Base-by-base conservation (phyloP, 148 eudicot species). In the Silene conica region DNA sequence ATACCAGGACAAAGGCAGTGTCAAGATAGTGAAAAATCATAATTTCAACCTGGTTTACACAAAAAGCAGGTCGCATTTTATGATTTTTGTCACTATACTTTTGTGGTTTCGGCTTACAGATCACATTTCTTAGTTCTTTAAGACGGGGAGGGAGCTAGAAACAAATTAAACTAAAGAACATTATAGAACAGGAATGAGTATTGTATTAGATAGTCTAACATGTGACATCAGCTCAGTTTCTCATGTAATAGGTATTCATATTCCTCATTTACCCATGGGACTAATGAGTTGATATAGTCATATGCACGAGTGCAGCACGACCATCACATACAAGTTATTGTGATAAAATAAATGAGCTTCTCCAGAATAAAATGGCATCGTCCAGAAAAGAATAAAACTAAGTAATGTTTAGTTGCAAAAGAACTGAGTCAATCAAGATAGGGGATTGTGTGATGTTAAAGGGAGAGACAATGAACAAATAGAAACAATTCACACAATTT, bases 11-110 rank as follows among this genome's bases (percentile, higher is more conserved):
- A 58, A 45, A 72, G 6, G 56, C 7, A 3, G 57, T 19, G 72
- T 67, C 34, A 76, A 61, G 57, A 43, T 15, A 75, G 48, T 41
- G 19, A 62, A 2, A 14, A n/a, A 38, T 57, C 25, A 57, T 71
- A 18, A 65, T 14, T 63, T 4, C 43, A 13, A 11, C n/a, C 43
- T 15, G 34, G 0, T 48, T 3, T 23, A 46, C 57, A 69, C 38
- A 69, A 43, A 6, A 66, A 63, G 10, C 18, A 38, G 45, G 6
- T 63, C n/a, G 67, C 45, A 63, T 31, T 28, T 28, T 63, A 18
- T 28, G 1, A 14, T 16, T 63, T 38, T 38, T 38, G 22, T 65
- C 69, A 65, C n/a, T 66, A 66, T n/a, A 25, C 69, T 38, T 66
- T 21, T 31, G 45, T 16, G 16, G 26, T 63, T 63, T 1, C 65